Conservation (phyloP, 2,329 filamentous ascomycete genomes). For the Pseudogymnoascus sp. region DNA sequence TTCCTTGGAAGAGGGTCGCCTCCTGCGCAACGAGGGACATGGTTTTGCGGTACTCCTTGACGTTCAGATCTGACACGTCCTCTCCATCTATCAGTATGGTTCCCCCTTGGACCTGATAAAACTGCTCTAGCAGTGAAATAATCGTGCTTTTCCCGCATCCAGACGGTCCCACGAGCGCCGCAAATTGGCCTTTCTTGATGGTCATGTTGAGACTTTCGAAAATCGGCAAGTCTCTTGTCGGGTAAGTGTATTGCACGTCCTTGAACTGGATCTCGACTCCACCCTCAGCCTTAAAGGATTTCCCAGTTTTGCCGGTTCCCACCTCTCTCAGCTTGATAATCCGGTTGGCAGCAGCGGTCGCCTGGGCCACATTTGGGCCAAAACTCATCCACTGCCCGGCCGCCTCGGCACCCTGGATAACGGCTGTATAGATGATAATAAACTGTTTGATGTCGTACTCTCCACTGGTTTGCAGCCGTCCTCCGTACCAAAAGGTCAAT, state of each 20-base stretch:
- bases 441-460: constrained; percentile 41
- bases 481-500: constrained; percentile 49
- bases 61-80: constrained; percentile 51
- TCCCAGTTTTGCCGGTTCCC: constrained; percentile 9
- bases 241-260: constrained; percentile 54
- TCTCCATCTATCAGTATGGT: constrained; percentile 56
- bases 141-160: constrained; percentile 68
- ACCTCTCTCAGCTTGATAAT: constrained; percentile 39
- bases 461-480: constrained; percentile 33
- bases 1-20: constrained; percentile 61
- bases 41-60: constrained; percentile 54
- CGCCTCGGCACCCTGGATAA: constrained; percentile 45
- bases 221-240: constrained; percentile 48
- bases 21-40: constrained; percentile 71
- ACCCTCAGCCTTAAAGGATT: constrained; percentile 24
- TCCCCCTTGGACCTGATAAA: constrained; percentile 62
- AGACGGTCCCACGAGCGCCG: constrained; percentile 60
- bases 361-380: constrained; percentile 50
- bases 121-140: constrained; percentile 53
- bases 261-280: constrained; percentile 51
- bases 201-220: constrained; percentile 56
- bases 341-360: constrained; percentile 50
- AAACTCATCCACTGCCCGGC: constrained; percentile 48
- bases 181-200: constrained; percentile 61
- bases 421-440: constrained; percentile 47